Base-by-base conservation (phyloP, 2,329 filamentous ascomycete genomes). In the Fusarium praegraminearum region DNA sequence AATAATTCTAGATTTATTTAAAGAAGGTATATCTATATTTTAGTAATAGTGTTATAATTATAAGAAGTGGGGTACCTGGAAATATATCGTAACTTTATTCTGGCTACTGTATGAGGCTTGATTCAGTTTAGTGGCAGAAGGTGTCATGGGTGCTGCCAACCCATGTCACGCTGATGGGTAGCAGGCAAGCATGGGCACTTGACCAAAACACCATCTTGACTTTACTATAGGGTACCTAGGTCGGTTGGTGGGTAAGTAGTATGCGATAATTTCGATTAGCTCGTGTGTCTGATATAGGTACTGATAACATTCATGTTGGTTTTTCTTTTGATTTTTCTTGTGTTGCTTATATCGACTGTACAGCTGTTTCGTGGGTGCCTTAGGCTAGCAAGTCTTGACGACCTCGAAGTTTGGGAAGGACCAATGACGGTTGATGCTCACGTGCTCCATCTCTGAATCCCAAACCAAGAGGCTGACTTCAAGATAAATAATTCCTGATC, bases 51-150 rank as follows among this genome's bases (percentile, higher is more conserved):
- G n/a, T n/a, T n/a, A n/a, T n/a, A n/a, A n/a, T n/a, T n/a, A n/a
- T n/a, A n/a, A n/a, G n/a, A n/a, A n/a, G n/a, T n/a, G n/a, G n/a
- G n/a, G n/a, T n/a, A n/a, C n/a, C n/a, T n/a, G n/a, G n/a, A n/a
- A n/a, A n/a, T n/a, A n/a, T n/a, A n/a, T n/a, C n/a, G n/a, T n/a
- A n/a, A n/a, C n/a, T n/a, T n/a, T n/a, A n/a, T n/a, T n/a, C n/a
- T n/a, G n/a, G n/a, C n/a, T n/a, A n/a, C n/a, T n/a, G n/a, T 41
- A 36, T 16, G 24, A 54, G 43, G 36, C 64, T 56, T 57, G 38
- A 56, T 69, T 55, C 28, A 60, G 68, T 46, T 58, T 71, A 70
- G 68, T 55, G 68, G 49, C 35, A 15, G 18, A 35, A 45, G 44
- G 47, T 63, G 52, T 53, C 67, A 67, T 56, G 53, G 35, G 55